phyloP scores from a whole-genome alignment of 169 alveolate species.

The Cryptosporidium ubiquitum region DNA sequence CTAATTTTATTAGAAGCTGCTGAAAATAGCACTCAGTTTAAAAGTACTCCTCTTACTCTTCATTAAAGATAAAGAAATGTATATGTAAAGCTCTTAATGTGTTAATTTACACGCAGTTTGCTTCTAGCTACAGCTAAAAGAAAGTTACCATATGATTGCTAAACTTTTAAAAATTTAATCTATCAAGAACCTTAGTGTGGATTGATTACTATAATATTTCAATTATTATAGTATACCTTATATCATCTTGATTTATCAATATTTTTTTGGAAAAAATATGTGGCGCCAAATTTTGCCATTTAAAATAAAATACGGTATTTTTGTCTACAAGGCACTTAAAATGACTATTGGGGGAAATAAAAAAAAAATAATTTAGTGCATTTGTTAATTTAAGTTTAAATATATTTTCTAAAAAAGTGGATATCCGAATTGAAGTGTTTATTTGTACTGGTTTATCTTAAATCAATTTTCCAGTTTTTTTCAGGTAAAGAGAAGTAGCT shows the following conservation, averaged over 20 bases:
- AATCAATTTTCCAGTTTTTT: neutral
- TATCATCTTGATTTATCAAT: neutral
- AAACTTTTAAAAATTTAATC: neutral
- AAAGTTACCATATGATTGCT: neutral
- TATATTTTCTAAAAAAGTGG: neutral
- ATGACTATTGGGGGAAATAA: neutral
- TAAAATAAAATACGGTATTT: neutral
- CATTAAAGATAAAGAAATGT: neutral
- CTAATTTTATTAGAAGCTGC: slow-evolving; percentile 17
- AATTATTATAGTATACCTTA: neutral
- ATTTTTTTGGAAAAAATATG: neutral
- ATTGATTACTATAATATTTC: neutral
- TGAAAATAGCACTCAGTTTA: slow-evolving; percentile 5
- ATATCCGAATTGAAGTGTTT: neutral
- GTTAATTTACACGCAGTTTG: neutral
- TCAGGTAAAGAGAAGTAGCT: no score
- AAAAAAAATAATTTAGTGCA: neutral
- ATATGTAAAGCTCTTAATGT: neutral
- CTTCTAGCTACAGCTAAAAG: slow-evolving; percentile 9
- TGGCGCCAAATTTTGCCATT: slow-evolving; percentile 21
- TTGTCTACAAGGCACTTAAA: neutral
- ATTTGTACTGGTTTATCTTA: no score
- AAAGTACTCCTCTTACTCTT: neutral
- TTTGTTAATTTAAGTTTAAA: neutral
- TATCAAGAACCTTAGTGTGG: neutral